These are phyloP conservation scores for Crithidia fasciculata DNA, from an alignment of 208 protist genomes.

Conservation along the genomic window DNA sequence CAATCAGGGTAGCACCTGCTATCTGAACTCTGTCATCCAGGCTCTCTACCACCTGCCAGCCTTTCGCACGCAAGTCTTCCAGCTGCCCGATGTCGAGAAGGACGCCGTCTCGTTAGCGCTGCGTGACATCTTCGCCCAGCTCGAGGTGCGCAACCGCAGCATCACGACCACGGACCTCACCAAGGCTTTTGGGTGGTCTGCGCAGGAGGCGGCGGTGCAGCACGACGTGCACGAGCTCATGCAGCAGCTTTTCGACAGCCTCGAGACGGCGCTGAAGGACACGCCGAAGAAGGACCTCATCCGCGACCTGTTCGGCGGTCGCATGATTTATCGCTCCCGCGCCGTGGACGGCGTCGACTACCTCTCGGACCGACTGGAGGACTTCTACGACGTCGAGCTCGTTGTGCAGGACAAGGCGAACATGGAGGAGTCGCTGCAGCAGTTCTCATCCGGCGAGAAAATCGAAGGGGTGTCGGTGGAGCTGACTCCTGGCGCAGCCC, in stretches of 20 bases:
- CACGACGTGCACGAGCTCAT: slow-evolving; percentile 92
- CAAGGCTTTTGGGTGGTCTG: slow-evolving; percentile 87
- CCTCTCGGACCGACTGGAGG: slow-evolving; percentile 68
- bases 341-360: slow-evolving; percentile 74
- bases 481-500: slow-evolving; percentile 41
- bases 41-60: slow-evolving; percentile 77
- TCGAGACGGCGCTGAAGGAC: slow-evolving; percentile 80
- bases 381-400: slow-evolving; percentile 90
- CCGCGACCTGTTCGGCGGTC: slow-evolving; percentile 76
- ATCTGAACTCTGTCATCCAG: slow-evolving; percentile 92
- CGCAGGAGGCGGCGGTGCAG: slow-evolving; percentile 68
- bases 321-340: slow-evolving; percentile 73
- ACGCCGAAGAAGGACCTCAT: slow-evolving; percentile 76
- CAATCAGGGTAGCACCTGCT: slow-evolving; percentile 92
- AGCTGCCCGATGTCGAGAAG: slow-evolving; percentile 22
- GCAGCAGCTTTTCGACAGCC: slow-evolving; percentile 84
- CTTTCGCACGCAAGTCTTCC: slow-evolving; percentile 71
- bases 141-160: slow-evolving; percentile 50
- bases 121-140: slow-evolving; percentile 71
- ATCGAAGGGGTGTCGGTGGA: slow-evolving; percentile 90
- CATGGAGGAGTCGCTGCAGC: slow-evolving; percentile 80
- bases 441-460: slow-evolving; percentile 64
- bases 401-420: slow-evolving; percentile 78
- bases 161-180: slow-evolving; percentile 87
- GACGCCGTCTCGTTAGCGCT: slow-evolving; percentile 61